A percentile compares a stretch with the other conserved stretches of the same genome.
These are phyloP conservation scores for Neurospora cerealis DNA, from an alignment of 495 filamentous ascomycete genomes.

Conservation along the genomic window DNA sequence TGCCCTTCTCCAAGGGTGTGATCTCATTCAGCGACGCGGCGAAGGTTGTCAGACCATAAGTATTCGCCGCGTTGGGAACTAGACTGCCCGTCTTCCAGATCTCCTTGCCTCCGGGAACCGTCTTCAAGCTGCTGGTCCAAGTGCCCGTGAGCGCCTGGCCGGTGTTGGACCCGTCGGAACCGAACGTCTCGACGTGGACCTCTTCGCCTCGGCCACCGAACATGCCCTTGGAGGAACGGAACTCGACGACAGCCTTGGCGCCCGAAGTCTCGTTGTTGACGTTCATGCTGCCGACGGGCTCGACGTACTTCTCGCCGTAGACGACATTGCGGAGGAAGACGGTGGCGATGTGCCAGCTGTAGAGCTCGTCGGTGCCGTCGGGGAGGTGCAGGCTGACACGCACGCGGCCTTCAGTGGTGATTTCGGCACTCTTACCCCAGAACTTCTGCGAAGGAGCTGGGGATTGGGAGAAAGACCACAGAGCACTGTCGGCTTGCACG, in stretches of 20 bases:
- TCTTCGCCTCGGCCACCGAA: constrained; percentile 93
- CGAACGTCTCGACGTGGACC: constrained; percentile 61
- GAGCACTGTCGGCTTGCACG: constrained; percentile 75
- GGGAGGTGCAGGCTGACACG: constrained; percentile 52
- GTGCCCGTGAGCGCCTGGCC: constrained; percentile 62
- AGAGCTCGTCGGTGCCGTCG: constrained; percentile 65
- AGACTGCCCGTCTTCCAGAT: constrained; percentile 72
- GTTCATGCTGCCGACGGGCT: constrained; percentile 81
- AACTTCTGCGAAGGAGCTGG: constrained; percentile 91
- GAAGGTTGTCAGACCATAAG: constrained; percentile 82
- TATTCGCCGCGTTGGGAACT: constrained; percentile 61
- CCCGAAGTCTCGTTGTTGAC: constrained; percentile 74
- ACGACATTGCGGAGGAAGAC: constrained; percentile 93
- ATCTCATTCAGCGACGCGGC: constrained; percentile 83
- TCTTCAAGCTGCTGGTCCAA: constrained; percentile 66
- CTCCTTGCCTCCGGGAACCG: constrained; percentile 52
- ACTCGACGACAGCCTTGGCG: constrained; percentile 68
- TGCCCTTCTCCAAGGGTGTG: constrained; percentile 62
- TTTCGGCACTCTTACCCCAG: constrained; percentile 93
- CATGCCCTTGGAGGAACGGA: constrained; percentile 80
- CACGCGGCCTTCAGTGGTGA: constrained; percentile 81
- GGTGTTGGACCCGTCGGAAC: constrained; percentile 48
- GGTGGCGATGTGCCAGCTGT: constrained; percentile 75
- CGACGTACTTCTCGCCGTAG: constrained; percentile 95
- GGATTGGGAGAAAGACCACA: constrained; percentile 79